These are phyloP conservation scores for Pseudoturritis turrita DNA, from an alignment of 345 rosid species.

Conservation along the genomic window DNA sequence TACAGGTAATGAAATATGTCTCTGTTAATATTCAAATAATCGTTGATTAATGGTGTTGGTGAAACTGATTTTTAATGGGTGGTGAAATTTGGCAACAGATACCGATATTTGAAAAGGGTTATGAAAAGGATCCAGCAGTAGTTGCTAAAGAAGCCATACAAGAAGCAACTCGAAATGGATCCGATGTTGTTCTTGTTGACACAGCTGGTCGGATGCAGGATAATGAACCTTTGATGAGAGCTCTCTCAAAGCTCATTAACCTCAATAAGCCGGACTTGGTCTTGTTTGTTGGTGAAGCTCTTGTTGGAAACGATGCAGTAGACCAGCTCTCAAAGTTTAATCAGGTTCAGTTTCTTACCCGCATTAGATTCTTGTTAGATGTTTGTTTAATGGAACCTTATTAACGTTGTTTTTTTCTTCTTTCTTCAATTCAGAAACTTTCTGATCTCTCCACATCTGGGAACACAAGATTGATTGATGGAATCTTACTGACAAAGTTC, in stretches of 20 bases:
- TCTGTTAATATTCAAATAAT: not conserved
- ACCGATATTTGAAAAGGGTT: slow-evolving; percentile 97
- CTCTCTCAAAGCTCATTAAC: slow-evolving; percentile 85
- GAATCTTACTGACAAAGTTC: slow-evolving; percentile 90
- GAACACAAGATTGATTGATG: slow-evolving; percentile 76
- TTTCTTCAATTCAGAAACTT: slow-evolving; percentile 53
- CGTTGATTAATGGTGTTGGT: not conserved
- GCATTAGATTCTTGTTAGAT: not conserved
- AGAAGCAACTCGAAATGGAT: slow-evolving; percentile 77
- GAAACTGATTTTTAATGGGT: not conserved
- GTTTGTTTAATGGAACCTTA: slow-evolving; percentile 1
- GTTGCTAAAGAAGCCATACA: slow-evolving; percentile 99
- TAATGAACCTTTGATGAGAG: slow-evolving; percentile 98
- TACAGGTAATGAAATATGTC: slow-evolving; percentile 50
- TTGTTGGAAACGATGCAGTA: slow-evolving; percentile 97
- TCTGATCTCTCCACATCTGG: slow-evolving; percentile 82
- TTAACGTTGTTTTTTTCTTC: not conserved
- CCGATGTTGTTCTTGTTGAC: slow-evolving; percentile 97
- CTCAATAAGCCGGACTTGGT: slow-evolving; percentile 89
- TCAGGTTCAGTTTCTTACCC: slow-evolving; percentile 48
- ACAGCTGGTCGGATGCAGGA: slow-evolving; percentile 99
- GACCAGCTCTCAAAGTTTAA: slow-evolving; percentile 94
- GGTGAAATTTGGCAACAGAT: slow-evolving; percentile 40
- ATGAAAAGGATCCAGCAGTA: slow-evolving; percentile 94
- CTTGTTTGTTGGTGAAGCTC: slow-evolving; percentile 97